Evolutionary conservation across 768 basidiomycete species (phyloP).

Genomic region (Omphalotus guepiniiformis): DNA sequence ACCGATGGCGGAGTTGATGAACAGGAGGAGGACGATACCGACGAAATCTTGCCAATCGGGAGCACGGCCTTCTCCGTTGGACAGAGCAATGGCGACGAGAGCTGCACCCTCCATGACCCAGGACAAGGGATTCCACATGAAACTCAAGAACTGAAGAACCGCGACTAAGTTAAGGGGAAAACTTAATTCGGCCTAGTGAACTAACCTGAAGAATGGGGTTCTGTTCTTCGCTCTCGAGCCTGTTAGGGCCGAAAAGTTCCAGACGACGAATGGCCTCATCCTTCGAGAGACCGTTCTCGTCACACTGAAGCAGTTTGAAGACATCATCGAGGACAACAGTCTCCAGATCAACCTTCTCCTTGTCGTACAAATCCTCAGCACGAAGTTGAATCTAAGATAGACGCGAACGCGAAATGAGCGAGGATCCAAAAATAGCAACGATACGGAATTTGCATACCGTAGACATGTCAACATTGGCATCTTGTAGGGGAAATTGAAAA

Average conservation of each 20-base stretch:
- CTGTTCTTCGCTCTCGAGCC: slow-evolving; percentile 86
- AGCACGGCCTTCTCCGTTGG: slow-evolving; percentile 81
- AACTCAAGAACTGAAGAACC: slow-evolving; percentile 68
- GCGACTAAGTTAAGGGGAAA: not conserved
- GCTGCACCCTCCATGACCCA: slow-evolving; percentile 99
- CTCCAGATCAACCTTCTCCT: slow-evolving; percentile 99
- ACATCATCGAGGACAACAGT: slow-evolving; percentile 96
- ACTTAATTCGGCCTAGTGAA: slow-evolving; percentile 8
- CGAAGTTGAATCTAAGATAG: slow-evolving; percentile 69
- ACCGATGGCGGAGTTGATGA: slow-evolving; percentile 96
- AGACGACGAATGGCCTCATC: slow-evolving; percentile 82
- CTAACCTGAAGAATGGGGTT: slow-evolving; percentile 83
- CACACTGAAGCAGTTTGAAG: slow-evolving; percentile 91
- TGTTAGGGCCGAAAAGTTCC: slow-evolving; percentile 95
- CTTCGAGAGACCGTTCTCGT: slow-evolving; percentile 67
- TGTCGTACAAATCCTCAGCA: slow-evolving; percentile 93
- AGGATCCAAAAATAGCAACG: not conserved
- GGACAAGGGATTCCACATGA: slow-evolving; percentile 99
- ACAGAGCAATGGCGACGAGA: slow-evolving; percentile 90
- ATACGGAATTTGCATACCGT: slow-evolving; percentile 39
- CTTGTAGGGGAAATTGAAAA: slow-evolving; percentile 31
- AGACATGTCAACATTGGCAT: slow-evolving; percentile 87
- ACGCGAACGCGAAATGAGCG: slow-evolving; percentile 3
- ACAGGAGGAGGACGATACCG: slow-evolving; percentile 87
- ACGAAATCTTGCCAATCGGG: slow-evolving; percentile 98